Conservation (phyloP, 2,329 filamentous ascomycete species). For the Colletotrichum sp. region DNA sequence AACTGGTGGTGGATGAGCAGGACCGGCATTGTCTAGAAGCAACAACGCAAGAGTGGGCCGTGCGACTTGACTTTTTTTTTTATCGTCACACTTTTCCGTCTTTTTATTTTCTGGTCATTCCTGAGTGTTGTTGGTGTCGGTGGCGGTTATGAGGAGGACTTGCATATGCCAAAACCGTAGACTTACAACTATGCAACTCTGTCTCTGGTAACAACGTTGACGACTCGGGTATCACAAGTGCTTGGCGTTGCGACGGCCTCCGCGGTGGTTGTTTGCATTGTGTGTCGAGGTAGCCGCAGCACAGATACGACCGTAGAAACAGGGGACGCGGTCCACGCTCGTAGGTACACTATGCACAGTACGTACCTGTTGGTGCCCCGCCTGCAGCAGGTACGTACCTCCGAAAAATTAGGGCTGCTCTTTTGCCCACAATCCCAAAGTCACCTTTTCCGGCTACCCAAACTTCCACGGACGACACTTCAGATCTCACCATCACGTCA, state of each 20-base stretch:
- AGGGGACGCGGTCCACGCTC: background rate
- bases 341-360: no score
- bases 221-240: background rate
- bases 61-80: background rate
- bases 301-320: no score
- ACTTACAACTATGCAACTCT: background rate
- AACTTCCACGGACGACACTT: background rate
- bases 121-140: background rate
- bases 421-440: slow-evolving; percentile 19
- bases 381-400: background rate
- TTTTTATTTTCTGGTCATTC: background rate
- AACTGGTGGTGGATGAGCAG: background rate
- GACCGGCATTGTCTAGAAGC: background rate
- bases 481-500: slow-evolving; percentile 13
- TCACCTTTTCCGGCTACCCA: slow-evolving; percentile 1
- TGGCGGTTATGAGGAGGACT: background rate
- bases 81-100: background rate
- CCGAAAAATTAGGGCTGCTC: slow-evolving; percentile 23
- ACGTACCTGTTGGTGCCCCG: background rate
- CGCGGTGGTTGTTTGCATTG: no score
- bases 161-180: background rate
- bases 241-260: background rate
- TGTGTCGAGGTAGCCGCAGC: no score
- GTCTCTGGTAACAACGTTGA: background rate
- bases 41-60: background rate